Percentiles rank a stretch among this genome's conserved stretches.
Evolutionary conservation across 225 moss, liverwort and hornwort genomes (phyloP).

Genomic region (Sphagnum contortum): DNA sequence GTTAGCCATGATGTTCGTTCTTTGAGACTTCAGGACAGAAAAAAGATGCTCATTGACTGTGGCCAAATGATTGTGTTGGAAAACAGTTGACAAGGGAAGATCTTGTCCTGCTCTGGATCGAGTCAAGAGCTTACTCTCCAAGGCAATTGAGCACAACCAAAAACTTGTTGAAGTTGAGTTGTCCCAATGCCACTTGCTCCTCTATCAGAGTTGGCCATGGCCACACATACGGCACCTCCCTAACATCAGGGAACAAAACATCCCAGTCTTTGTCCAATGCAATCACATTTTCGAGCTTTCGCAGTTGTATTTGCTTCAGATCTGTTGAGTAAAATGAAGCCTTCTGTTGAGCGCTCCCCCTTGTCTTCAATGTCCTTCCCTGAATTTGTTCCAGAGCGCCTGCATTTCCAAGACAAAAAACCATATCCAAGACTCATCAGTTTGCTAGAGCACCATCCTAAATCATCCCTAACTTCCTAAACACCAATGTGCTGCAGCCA

Average conservation of each 20-base stretch:
- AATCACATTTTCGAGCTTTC: constrained; percentile 33
- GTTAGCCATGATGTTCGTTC: too few species aligned
- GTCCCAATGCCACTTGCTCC: constrained; percentile 39
- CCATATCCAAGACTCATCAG: too few species aligned
- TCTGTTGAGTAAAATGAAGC: constrained; percentile 14
- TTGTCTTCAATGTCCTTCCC: constrained; percentile 27
- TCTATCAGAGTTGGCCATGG: constrained; percentile 36
- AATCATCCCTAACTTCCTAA: too few species aligned
- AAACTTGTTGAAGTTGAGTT: constrained; percentile 41
- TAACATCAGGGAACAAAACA: constrained; percentile 20
- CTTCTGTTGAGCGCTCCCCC: constrained; percentile 8
- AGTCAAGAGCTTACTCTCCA: constrained; percentile 30
- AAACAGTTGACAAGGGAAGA: too few species aligned
- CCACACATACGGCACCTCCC: constrained; percentile 39
- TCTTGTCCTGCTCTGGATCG: background rate
- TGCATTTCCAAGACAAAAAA: background rate
- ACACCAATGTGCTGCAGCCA: too few species aligned
- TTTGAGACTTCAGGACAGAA: too few species aligned
- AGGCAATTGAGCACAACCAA: constrained; percentile 31
- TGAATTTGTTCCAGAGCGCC: constrained; percentile 19
- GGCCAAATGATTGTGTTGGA: too few species aligned
- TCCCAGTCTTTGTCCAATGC: constrained; percentile 48
- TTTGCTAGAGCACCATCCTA: too few species aligned
- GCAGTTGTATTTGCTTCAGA: constrained; percentile 32
- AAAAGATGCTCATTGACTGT: too few species aligned